Base-by-base conservation (phyloP, 352 stramenopile genomes). In the Pythium apleroticum region DNA sequence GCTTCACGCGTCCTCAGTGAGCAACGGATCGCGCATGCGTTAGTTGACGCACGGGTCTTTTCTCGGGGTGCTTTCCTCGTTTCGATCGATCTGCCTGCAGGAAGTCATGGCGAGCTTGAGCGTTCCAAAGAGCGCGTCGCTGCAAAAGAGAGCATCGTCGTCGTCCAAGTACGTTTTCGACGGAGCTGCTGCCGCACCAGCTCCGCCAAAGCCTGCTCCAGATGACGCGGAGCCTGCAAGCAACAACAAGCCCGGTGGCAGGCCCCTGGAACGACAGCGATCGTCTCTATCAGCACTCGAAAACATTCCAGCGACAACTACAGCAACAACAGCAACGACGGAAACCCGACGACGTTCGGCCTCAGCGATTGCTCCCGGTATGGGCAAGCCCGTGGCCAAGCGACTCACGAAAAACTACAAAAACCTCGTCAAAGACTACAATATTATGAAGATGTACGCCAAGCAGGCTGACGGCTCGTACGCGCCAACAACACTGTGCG, bases 361-460 rank as follows among this genome's bases (percentile, higher is more conserved):
- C 2, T 52, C 54, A 6, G 43, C 53, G 24, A 28, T 30, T 12
- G 19, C 45, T 4, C 30, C 62, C 7, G 27, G n/a, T 1, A 39
- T 27, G 25, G 50, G 24, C 35, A 57, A 63, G 27, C 28, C 43
- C 15, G 25, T 57, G 28, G 15, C 45, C 19, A 66, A 72, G 12
- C 50, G 60, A 22, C 62, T 88, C 46, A 78, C 73, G 10, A 85
- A 81, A 48, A 83, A 90, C 63, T 90, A 90, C 55, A 31, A 71
- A n/a, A 60, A 82, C 22, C 61, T 89, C 27, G 76, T 81, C 27
- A 59, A 72, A 19, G 75, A 84, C 41, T 89, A 82, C 52, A 76
- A 76, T 10, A 61, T 71, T 37, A 66, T 84, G 11, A 80, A 73
- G n/a, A 78, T 80, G 14, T 91, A 82, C 66, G 81, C 73, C 37